Evolutionary conservation across 768 basidiomycete genomes (phyloP), one percentile per base, ranked within the genome.

Genomic region (Dacryopinax spathularia): DNA sequence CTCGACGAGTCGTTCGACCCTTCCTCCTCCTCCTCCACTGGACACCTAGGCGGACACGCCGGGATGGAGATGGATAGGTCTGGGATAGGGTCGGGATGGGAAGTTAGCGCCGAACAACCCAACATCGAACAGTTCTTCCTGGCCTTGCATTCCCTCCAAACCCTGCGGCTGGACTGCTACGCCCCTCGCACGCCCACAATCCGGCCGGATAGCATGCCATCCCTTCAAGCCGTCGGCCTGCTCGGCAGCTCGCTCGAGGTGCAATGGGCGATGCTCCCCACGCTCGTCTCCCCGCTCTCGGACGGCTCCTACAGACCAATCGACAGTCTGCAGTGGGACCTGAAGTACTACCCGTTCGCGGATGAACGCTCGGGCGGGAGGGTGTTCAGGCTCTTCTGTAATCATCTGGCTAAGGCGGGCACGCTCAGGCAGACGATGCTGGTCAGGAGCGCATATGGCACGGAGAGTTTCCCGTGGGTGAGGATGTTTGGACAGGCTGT

Each of bases 61-160:
- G 39, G 39, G 39, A 15, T 18, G 7, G 39, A 22, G 7, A 4
- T 15, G 4, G 39, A 6, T 18, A 18, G 39, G 4, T 41, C 39
- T 7, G 5, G 7, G 18, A 18, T 15, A 41, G 39, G 7, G 18
- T 15, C 6, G 18, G 22, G 18, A 5, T 6, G 39, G 39, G 39
- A 22, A 41, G n/a, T n/a, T n/a, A n/a, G n/a, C 39, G 4, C 48
- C 29, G 48, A 56, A 6, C 48, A 56, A 20, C 48, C 48, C 13
- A 56, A 56, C 48, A 56, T 56, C 29, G 48, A 56, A 20, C 48
- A 56, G 48, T 56, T 56, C 48, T 56, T 56, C 48, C 48, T 56
- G 2, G 48, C 48, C 29, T 29, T 56, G 13, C 48, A 56, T 29
- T 27, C 13, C 13, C 48, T 56, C 13, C 48, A 56, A 56, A 29